Evolutionary conservation across 305 asterid species (phyloP).

Genomic region (Plantago coronopus): DNA sequence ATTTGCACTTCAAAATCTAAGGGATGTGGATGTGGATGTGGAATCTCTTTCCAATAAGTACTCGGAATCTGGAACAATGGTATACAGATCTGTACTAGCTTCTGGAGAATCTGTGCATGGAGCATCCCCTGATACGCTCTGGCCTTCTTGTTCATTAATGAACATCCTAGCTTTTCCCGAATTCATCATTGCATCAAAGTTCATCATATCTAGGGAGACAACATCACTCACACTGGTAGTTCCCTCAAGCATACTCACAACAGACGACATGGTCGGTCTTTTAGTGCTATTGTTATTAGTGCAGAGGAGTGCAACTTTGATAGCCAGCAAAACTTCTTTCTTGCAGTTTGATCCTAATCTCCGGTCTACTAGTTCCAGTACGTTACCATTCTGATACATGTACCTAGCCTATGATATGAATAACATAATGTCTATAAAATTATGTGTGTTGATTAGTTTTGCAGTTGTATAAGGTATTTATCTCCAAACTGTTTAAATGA

Average conservation of each 20-base stretch:
- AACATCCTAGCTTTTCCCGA: too few relatives aligned
- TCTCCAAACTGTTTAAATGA: not conserved
- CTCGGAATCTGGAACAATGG: too few relatives aligned
- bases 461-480: slow-evolving; percentile 14
- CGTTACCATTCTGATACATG: slow-evolving; percentile 77
- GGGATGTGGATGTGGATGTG: too few relatives aligned
- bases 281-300: slow-evolving; percentile 79
- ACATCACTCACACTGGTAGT: slow-evolving; percentile 12
- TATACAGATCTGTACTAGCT: too few relatives aligned
- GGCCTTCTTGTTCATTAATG: too few relatives aligned
- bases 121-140: too few relatives aligned
- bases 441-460: not conserved
- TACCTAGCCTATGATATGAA: slow-evolving; percentile 56
- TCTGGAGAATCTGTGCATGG: too few relatives aligned
- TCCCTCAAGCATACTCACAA: slow-evolving; percentile 78
- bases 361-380: slow-evolving; percentile 82
- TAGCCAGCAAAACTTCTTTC: slow-evolving; percentile 49
- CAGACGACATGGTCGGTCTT: slow-evolving; percentile 79
- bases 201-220: slow-evolving; percentile 2
- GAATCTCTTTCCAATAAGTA: too few relatives aligned
- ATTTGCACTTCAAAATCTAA: too few relatives aligned
- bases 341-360: slow-evolving; percentile 48
- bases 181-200: slow-evolving; percentile 8
- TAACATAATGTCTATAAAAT: not conserved
- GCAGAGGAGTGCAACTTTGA: slow-evolving; percentile 52